These are phyloP conservation scores for Aspergillus panamensis DNA, from an alignment of 495 filamentous ascomycete species.

Conservation along the genomic window DNA sequence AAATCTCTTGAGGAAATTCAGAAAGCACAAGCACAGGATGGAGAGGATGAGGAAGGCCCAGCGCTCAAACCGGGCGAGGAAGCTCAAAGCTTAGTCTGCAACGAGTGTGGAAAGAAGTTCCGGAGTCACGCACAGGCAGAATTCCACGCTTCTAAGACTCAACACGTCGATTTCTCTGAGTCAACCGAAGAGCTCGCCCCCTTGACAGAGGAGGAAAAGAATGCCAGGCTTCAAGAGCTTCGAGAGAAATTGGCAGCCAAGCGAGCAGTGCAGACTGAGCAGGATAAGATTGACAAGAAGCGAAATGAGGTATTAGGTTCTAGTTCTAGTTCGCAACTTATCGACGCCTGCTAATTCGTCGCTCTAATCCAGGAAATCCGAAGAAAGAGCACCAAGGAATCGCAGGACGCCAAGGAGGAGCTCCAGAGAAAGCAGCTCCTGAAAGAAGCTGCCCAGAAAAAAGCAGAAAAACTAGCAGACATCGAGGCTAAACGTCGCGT, in stretches of 20 bases:
- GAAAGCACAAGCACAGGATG: constrained; percentile 20
- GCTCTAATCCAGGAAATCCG: constrained; percentile 65
- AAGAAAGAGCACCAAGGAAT: constrained; percentile 74
- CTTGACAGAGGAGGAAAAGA: constrained; percentile 89
- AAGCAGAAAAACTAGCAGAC: constrained; percentile 84
- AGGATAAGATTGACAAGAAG: constrained; percentile 82
- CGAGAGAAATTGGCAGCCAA: constrained; percentile 70
- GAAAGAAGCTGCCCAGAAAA: constrained; percentile 82
- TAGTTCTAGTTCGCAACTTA: neutral
- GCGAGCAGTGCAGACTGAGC: constrained; percentile 59
- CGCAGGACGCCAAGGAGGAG: constrained; percentile 76
- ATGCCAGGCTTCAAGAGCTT: constrained; percentile 69
- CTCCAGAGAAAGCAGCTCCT: constrained; percentile 81
- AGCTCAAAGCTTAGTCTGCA: constrained; percentile 70
- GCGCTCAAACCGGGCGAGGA: constrained; percentile 60
- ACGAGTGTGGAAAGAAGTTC: constrained; percentile 91
- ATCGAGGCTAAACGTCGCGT: constrained; percentile 80
- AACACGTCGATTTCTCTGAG: constrained; percentile 89
- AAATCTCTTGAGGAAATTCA: constrained; percentile 76
- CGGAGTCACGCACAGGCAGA: constrained; percentile 73
- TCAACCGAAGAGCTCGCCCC: constrained; percentile 88
- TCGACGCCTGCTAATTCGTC: neutral
- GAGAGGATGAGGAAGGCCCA: constrained; percentile 37
- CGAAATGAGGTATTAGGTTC: constrained; percentile 68
- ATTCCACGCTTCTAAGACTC: constrained; percentile 85